Evolutionary conservation across 345 rosid species (phyloP).

Genomic region (Arabidopsis thaliana): DNA sequence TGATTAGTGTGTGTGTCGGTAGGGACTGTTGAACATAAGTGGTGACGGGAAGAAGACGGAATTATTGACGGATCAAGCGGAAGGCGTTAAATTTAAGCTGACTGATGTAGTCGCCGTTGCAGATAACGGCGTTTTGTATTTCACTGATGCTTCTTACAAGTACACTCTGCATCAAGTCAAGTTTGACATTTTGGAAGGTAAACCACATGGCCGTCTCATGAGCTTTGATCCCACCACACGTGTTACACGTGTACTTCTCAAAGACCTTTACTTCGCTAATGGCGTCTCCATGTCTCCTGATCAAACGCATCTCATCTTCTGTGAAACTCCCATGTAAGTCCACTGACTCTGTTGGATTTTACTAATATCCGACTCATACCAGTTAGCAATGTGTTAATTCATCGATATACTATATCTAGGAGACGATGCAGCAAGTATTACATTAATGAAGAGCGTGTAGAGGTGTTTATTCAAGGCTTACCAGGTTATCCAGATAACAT

Average conservation of each 20-base stretch:
- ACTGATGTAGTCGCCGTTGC: conserved; percentile 70
- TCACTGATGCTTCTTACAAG: conserved; percentile 79
- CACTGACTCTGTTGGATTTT: too few species aligned
- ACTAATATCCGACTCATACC: too few species aligned
- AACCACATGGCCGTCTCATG: conserved; percentile 68
- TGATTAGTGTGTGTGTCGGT: not conserved
- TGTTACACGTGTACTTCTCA: conserved; percentile 53
- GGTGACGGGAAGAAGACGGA: conserved; percentile 49
- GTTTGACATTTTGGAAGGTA: conserved; percentile 62
- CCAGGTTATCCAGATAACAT: conserved; percentile 81
- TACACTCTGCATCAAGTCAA: conserved; percentile 32
- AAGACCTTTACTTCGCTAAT: conserved; percentile 69
- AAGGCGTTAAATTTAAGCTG: conserved; percentile 63
- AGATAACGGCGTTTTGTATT: conserved; percentile 67
- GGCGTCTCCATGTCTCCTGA: conserved; percentile 69
- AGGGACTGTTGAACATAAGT: conserved; percentile 75
- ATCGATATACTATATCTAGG: too few species aligned
- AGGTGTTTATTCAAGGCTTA: conserved; percentile 55
- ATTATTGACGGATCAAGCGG: conserved; percentile 66
- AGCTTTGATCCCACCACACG: conserved; percentile 62
- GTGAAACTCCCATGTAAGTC: conserved; percentile 53
- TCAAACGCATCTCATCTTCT: conserved; percentile 62
- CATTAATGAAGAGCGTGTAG: conserved; percentile 52
- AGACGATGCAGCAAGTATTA: conserved; percentile 67
- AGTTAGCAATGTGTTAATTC: too few species aligned